Evolutionary conservation across 495 filamentous ascomycete genomes (phyloP).

Genomic region (Hypoxylon crocopeplum): DNA sequence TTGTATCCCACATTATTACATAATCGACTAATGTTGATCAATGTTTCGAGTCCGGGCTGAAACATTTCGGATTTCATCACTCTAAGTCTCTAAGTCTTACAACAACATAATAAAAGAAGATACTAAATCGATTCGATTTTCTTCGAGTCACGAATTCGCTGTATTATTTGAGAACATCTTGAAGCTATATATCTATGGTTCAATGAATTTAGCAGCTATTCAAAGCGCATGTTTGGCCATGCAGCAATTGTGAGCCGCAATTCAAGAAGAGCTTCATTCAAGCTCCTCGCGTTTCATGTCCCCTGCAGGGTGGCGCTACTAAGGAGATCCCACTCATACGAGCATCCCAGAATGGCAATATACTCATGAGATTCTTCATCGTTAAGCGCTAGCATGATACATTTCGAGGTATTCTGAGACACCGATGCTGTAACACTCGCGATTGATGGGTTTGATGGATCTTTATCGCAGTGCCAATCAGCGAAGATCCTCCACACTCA

Average conservation of each 20-base stretch:
- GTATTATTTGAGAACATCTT: too few species aligned
- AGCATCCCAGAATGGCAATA: constrained; percentile 16
- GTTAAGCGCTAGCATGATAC: constrained; percentile 25
- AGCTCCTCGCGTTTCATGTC: constrained; percentile 21
- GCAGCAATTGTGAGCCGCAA: neutral
- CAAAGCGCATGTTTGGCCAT: too few species aligned
- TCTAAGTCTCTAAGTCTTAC: neutral
- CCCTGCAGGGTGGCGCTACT: neutral
- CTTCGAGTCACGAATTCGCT: too few species aligned
- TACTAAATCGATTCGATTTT: too few species aligned
- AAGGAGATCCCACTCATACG: neutral
- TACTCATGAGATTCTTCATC: neutral
- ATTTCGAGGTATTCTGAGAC: constrained; percentile 27
- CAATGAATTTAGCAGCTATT: too few species aligned
- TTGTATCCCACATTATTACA: neutral
- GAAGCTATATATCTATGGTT: too few species aligned
- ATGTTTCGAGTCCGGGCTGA: constrained; percentile 22
- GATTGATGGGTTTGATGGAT: constrained; percentile 7
- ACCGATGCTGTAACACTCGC: constrained; percentile 17
- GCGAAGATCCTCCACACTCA: constrained; percentile 22
- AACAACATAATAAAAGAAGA: too few species aligned
- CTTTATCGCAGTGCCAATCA: constrained; percentile 19
- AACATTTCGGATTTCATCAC: constrained; percentile 10
- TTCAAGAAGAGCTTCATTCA: neutral
- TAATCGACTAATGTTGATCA: constrained; percentile 10